A percentile compares a stretch with the other conserved stretches of the same genome.
phyloP scores from a whole-genome alignment of 805 yeast species.

The Teunomyces funiuensis region DNA sequence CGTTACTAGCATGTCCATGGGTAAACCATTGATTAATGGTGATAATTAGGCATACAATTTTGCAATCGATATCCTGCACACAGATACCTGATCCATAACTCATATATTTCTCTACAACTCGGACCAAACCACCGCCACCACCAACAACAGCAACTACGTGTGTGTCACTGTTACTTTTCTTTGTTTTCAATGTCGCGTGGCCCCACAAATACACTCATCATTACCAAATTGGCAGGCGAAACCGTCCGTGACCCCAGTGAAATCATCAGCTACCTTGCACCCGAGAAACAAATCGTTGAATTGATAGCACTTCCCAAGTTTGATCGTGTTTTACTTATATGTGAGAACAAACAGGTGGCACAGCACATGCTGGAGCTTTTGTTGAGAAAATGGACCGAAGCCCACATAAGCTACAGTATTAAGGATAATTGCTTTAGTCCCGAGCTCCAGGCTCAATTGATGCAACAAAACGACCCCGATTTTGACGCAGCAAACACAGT shows the following conservation, averaged over 20 bases:
- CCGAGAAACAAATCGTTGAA: conserved; percentile 27
- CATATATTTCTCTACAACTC: background rate
- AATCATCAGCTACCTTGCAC: conserved; percentile 26
- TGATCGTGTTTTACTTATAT: conserved; percentile 34
- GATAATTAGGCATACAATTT: no score
- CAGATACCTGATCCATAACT: background rate
- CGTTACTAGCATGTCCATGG: no score
- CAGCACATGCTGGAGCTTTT: conserved; percentile 19
- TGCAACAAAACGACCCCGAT: background rate
- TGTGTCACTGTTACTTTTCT: background rate
- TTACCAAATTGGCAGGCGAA: conserved; percentile 26
- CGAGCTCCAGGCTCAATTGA: conserved; percentile 1
- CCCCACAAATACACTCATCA: conserved; percentile 34
- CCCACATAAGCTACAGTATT: conserved; percentile 31
- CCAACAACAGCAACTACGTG: background rate
- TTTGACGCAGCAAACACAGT: conserved; percentile 9
- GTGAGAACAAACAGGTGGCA: conserved; percentile 26
- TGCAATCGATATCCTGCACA: conserved; percentile 1
- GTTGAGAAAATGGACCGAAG: conserved; percentile 13
- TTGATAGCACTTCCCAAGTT: conserved; percentile 33
- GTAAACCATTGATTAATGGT: no score
- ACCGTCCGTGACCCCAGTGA: conserved; percentile 26
- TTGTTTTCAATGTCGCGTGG: background rate
- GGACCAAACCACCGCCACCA: background rate
- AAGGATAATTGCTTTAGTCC: conserved; percentile 29